Base-by-base conservation (phyloP, 1,284 basidiomycete species). In the Schizophyllum amplum region DNA sequence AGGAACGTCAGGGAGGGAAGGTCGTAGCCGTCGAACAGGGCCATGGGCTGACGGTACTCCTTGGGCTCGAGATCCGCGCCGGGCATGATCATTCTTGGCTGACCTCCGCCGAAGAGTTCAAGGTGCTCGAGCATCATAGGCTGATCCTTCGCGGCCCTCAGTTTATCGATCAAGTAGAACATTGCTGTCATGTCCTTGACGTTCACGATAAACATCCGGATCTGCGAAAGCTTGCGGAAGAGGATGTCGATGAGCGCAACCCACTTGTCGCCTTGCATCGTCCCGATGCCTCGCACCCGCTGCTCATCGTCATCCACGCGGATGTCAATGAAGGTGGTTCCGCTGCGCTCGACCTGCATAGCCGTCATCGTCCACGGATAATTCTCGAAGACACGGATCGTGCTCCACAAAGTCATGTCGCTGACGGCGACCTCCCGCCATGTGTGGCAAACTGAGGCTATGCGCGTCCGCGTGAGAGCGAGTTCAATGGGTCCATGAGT, bases 401-500 rank as follows among this genome's bases (percentile, higher is more conserved):
- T 76, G 60, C 75, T 82, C 84, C 84, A 86, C 24, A 86, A 59
- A n/a, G 77, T 79, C 1, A 72, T 64, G 59, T 84, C 80, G 20
- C 64, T 64, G 42, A 79, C 64, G 47, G 76, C 75, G 24, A 78
- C 64, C 26, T 68, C 65, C 47, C 84, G 73, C 82, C 82, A 88
- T 22, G 69, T 69, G 53, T 66, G 71, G 65, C 83, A 89, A 20
- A 82, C 78, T 74, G 78, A 81, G 9, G 82, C 81, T 55, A 87
- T 65, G 51, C 62, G 64, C 27, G 81, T 63, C 52, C 84, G 79
- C 60, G 69, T 66, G 24, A 62, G 60, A 21, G 76, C 67, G 21
- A 74, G 56, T 2, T 33, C 27, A 13, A 33, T 74, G 69, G 53
- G 70, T 66, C 26, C 59, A 59, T 13, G 72, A 64, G 27, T 33